phyloP scores from a whole-genome alignment of 768 basidiomycete species.

The Pulveroboletus sp. region DNA sequence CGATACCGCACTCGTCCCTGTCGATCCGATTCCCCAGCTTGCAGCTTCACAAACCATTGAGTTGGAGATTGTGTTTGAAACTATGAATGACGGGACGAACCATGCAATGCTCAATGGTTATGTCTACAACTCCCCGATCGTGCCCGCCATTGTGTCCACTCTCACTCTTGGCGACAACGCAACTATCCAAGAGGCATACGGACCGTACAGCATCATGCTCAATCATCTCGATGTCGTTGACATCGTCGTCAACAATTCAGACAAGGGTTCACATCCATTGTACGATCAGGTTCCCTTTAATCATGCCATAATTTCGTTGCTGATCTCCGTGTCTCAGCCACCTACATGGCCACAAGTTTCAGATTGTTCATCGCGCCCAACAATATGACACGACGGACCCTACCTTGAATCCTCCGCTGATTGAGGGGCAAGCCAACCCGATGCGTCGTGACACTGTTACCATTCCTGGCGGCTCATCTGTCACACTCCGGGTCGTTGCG shows the following conservation, averaged over 20 bases:
- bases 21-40: conserved; percentile 48
- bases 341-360: conserved; percentile 85
- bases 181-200: conserved; percentile 68
- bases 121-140: conserved; percentile 65
- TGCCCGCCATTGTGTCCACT: conserved; percentile 74
- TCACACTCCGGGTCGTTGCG: conserved; percentile 74
- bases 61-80: conserved; percentile 77
- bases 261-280: conserved; percentile 83
- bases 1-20: conserved; percentile 69
- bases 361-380: conserved; percentile 69
- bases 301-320: neutral
- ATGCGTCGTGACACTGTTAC: conserved; percentile 89
- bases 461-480: conserved; percentile 65
- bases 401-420: conserved; percentile 72
- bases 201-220: conserved; percentile 72
- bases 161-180: conserved; percentile 77
- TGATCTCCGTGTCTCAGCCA: conserved; percentile 52
- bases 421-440: conserved; percentile 81
- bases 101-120: conserved; percentile 72
- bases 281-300: conserved; percentile 34
- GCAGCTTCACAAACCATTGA: conserved; percentile 56
- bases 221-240: conserved; percentile 76
- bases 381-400: conserved; percentile 77
- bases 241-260: conserved; percentile 70
- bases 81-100: conserved; percentile 84